phyloP scores from a whole-genome alignment of 2,329 filamentous ascomycete genomes.

The Zelopaecilomyces penicillatus region DNA sequence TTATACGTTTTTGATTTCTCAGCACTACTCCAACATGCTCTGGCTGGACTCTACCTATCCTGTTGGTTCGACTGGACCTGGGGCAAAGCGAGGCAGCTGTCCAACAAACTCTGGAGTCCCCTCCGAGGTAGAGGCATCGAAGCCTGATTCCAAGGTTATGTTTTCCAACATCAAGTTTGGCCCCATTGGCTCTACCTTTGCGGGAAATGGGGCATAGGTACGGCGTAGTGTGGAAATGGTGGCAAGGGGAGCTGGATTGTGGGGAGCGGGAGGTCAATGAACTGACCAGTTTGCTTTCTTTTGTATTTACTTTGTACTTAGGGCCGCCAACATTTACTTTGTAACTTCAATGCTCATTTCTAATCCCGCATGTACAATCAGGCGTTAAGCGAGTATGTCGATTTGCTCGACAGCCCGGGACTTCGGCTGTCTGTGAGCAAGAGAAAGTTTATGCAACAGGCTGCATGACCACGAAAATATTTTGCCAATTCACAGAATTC shows the following conservation, averaged over 20 bases:
- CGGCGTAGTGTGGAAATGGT: no score
- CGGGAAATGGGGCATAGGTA: slow-evolving; percentile 8
- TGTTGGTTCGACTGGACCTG: slow-evolving; percentile 33
- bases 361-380: no score
- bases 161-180: slow-evolving; percentile 54
- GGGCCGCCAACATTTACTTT: no score
- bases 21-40: slow-evolving; percentile 58
- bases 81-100: slow-evolving; percentile 48
- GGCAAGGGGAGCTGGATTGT: slow-evolving; percentile 3
- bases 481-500: no score
- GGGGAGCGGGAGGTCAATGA: neutral
- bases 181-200: slow-evolving; percentile 32
- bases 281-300: no score
- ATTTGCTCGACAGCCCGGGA: no score
- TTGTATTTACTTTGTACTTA: no score
- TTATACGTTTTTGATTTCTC: neutral
- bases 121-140: slow-evolving; percentile 35
- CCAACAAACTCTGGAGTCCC: slow-evolving; percentile 43
- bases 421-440: no score
- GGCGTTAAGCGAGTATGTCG: no score
- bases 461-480: no score
- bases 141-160: slow-evolving; percentile 41
- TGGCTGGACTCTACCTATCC: slow-evolving; percentile 67
- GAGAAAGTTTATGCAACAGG: no score
- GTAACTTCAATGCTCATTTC: no score